These are phyloP conservation scores for Parastagonospora nodorum DNA, from an alignment of 2,329 filamentous ascomycete species.

Conservation along the genomic window DNA sequence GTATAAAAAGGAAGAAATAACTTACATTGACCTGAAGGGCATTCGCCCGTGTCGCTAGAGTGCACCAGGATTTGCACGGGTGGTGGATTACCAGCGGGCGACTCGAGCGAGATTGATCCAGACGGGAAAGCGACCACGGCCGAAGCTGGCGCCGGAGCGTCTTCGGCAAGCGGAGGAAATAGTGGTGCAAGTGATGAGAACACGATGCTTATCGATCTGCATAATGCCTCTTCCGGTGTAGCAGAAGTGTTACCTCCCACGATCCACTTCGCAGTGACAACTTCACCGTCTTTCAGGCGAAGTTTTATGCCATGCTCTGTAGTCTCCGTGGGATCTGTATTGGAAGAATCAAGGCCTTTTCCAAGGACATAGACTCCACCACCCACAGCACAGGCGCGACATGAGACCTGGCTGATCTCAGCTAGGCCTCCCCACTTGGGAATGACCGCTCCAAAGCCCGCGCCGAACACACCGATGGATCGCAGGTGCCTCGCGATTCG, in stretches of 20 bases:
- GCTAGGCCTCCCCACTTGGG: constrained; percentile 92
- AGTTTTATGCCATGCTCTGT: constrained; percentile 46
- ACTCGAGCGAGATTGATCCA: constrained; percentile 54
- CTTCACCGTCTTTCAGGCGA: constrained; percentile 62
- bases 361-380: constrained; percentile 89
- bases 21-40: constrained; percentile 88
- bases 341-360: constrained; percentile 59
- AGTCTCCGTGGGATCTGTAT: constrained; percentile 3
- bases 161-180: constrained; percentile 75
- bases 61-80: constrained; percentile 71
- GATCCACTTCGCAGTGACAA: constrained; percentile 61
- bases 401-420: constrained; percentile 89
- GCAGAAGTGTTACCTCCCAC: constrained; percentile 49
- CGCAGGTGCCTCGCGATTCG: constrained; percentile 78
- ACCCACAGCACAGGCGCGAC: constrained; percentile 87
- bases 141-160: constrained; percentile 74
- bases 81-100: constrained; percentile 32
- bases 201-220: constrained; percentile 70
- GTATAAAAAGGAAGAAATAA: constrained; percentile 38
- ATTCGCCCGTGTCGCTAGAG: constrained; percentile 91
- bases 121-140: constrained; percentile 71
- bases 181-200: constrained; percentile 67
- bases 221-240: constrained; percentile 42
- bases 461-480: constrained; percentile 86
- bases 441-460: constrained; percentile 86